Conservation (phyloP, 441 rosid species). For the Gossypium schwendimanii region DNA sequence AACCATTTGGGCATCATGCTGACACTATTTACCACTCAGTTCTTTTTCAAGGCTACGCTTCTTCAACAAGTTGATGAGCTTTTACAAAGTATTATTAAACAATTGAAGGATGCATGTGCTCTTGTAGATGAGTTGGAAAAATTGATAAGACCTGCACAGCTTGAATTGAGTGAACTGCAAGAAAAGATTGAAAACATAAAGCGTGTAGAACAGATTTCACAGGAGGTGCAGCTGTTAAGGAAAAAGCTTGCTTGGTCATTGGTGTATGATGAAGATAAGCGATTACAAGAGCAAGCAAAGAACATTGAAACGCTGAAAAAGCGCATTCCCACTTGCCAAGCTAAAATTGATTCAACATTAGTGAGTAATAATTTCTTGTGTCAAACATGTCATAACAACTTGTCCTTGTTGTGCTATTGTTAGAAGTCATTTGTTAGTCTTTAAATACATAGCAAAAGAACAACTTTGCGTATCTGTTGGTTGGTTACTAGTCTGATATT, state of each 20-base stretch:
- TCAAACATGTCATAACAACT: background rate
- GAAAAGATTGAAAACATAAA: slow-evolving; percentile 76
- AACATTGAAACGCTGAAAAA: slow-evolving; percentile 57
- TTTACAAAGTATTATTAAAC: slow-evolving; percentile 43
- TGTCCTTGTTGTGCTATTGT: background rate
- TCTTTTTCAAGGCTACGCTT: slow-evolving; percentile 89
- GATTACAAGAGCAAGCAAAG: slow-evolving; percentile 44
- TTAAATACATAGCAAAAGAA: background rate
- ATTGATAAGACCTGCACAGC: slow-evolving; percentile 63
- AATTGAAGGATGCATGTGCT: slow-evolving; percentile 48
- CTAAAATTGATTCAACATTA: slow-evolving; percentile 54
- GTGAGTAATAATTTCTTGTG: slow-evolving; percentile 41
- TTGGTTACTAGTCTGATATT: background rate
- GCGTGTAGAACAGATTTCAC: slow-evolving; percentile 69
- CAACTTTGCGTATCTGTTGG: background rate
- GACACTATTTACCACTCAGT: slow-evolving; percentile 43
- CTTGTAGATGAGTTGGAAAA: slow-evolving; percentile 61
- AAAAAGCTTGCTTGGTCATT: slow-evolving; percentile 95
- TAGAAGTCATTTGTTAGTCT: background rate
- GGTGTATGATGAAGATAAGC: slow-evolving; percentile 74
- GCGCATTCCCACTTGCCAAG: slow-evolving; percentile 80
- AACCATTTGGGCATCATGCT: slow-evolving; percentile 18
- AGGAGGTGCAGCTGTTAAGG: slow-evolving; percentile 53
- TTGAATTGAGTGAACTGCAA: slow-evolving; percentile 59
- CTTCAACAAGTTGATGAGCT: slow-evolving; percentile 93